phyloP scores from a whole-genome alignment of 1,139 yeast species.

The Zygoascus sp. region DNA sequence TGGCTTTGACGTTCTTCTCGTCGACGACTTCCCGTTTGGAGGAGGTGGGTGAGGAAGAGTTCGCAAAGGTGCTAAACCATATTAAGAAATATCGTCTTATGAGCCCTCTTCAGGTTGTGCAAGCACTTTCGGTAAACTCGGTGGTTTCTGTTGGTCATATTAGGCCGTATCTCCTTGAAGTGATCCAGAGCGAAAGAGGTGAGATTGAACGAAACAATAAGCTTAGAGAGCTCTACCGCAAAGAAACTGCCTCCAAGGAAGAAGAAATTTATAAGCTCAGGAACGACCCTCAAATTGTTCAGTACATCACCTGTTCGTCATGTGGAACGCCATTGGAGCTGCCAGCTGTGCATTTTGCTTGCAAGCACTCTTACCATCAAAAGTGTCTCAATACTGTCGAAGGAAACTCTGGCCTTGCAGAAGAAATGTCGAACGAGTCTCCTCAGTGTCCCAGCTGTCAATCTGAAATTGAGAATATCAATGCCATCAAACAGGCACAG shows the following conservation, averaged over 20 bases:
- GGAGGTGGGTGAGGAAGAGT: conserved; percentile 50
- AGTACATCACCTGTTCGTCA: conserved; percentile 64
- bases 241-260: conserved; percentile 57
- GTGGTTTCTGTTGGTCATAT: conserved; percentile 71
- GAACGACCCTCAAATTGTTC: conserved; percentile 57
- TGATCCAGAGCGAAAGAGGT: conserved; percentile 54
- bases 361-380: conserved; percentile 84
- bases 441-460: conserved; percentile 69
- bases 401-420: conserved; percentile 17
- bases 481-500: conserved; percentile 56
- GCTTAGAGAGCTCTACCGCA: conserved; percentile 62
- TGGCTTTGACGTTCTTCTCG: conserved; percentile 62
- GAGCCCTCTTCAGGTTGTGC: conserved; percentile 73
- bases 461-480: conserved; percentile 61
- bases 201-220: conserved; percentile 67
- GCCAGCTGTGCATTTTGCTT: conserved; percentile 80
- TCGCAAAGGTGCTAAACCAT: conserved; percentile 48
- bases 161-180: conserved; percentile 61
- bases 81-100: conserved; percentile 53
- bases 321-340: conserved; percentile 68
- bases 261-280: conserved; percentile 50
- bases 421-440: conserved; percentile 25
- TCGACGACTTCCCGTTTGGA: conserved; percentile 53
- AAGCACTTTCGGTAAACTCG: conserved; percentile 58
- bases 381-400: conserved; percentile 53